Evolutionary conservation across 306 rosid species (phyloP), one percentile per base, ranked within the genome.

Genomic region (Amphicarpaea edgeworthii): DNA sequence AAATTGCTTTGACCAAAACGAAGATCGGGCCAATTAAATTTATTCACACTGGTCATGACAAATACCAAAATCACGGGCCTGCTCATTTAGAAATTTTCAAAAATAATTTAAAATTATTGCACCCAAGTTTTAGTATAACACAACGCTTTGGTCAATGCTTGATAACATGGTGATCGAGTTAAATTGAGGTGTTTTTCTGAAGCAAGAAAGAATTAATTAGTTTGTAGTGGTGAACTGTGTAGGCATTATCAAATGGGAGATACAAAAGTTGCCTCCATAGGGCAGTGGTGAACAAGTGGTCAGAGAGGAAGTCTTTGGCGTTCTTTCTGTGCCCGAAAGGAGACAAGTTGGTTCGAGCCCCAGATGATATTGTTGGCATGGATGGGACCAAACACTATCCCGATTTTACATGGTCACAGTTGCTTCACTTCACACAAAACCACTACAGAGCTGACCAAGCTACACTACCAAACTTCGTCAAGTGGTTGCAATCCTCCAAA

Each of bases 271-370:
- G 98, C 77, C 53, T 88, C 8, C 97, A 93, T 7, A 86, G 93
- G 74, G 98, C 96, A 20, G 85, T 81, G 77, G 98, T 89, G 30
- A 91, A 93, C 80, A 23, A 76, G 17, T 34, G 76, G n/a, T n/a
- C 30, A 86, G 86, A 82, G 61, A 85, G 98, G 54, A 91, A 83
- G 70, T 93, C 98, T 1, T 20, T 93, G 82, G 97, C 94, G 14
- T 93, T 89, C 85, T 93, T 91, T 79, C 81, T 93, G 51, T 87
- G 96, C 72, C 98, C 96, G 0, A 84, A 79, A 75, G 87, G 81
- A 41, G 92, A 93, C 85, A 89, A 80, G 50, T 79, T 88, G 63
- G 83, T 93, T 81, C 82, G 87, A 62, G 83, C 98, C 21, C 96
- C 93, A 0, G 60, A 83, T 20, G 90, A 82, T 55, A 82, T 91